A percentile compares a stretch with the other conserved stretches of the same genome.
Conservation (phyloP, 2,329 filamentous ascomycete species). For the Keithomyces neogunnii region DNA sequence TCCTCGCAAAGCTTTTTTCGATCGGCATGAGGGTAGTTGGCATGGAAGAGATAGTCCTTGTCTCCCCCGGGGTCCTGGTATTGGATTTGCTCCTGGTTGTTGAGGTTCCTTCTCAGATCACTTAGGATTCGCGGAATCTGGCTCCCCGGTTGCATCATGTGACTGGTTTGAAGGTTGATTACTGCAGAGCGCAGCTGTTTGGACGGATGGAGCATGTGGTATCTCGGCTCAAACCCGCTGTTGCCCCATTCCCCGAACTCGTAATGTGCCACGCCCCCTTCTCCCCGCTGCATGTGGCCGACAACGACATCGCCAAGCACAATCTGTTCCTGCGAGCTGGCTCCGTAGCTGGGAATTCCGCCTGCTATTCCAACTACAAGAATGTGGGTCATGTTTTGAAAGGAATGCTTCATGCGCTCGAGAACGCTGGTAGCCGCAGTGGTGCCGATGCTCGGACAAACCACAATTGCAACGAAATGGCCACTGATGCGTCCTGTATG, state of each 20-base stretch:
- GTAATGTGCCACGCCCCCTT: constrained; percentile 4
- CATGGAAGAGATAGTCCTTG: neutral
- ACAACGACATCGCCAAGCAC: constrained; percentile 6
- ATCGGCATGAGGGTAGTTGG: neutral
- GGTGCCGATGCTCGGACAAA: constrained; percentile 4
- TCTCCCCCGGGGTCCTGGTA: neutral
- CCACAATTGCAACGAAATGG: constrained; percentile 4
- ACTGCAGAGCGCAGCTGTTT: neutral
- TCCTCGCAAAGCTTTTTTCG: neutral
- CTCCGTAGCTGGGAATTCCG: constrained; percentile 1
- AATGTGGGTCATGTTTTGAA: constrained; percentile 6
- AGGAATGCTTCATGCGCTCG: neutral
- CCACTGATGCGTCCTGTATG: neutral
- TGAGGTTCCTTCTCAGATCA: neutral
- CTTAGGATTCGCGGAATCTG: neutral
- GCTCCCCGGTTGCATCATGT: neutral
- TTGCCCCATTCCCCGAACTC: constrained; percentile 2
- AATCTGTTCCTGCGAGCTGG: neutral
- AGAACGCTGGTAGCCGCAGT: neutral
- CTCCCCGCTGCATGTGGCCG: neutral
- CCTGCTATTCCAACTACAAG: constrained; percentile 6
- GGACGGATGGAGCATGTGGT: constrained; percentile 3
- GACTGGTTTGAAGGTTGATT: neutral
- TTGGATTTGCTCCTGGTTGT: neutral
- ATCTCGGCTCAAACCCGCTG: neutral